These are phyloP conservation scores for Leucoagaricus sp. DNA, from an alignment of 1,284 basidiomycete genomes.

Conservation along the genomic window DNA sequence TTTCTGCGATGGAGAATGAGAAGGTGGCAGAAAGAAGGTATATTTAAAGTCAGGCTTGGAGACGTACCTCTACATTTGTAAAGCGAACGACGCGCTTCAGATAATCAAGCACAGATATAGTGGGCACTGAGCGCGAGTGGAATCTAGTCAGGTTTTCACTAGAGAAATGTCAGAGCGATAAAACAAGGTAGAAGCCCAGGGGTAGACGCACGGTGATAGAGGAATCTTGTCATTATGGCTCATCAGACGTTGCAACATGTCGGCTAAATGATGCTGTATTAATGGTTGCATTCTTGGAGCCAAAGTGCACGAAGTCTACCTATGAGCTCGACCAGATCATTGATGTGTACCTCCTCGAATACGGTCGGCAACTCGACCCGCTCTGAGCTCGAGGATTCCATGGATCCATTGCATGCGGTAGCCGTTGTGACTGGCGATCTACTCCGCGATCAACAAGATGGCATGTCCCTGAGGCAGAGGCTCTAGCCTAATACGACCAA, in stretches of 20 bases:
- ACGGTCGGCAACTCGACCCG: constrained; percentile 73
- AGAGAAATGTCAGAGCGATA: constrained; percentile 19
- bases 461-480: constrained; percentile 14
- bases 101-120: constrained; percentile 87
- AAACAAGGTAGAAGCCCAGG: constrained; percentile 11
- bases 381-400: constrained; percentile 65
- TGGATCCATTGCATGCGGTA: constrained; percentile 69
- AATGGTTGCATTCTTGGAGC: constrained; percentile 12
- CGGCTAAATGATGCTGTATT: constrained; percentile 51
- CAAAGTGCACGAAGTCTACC: constrained; percentile 45
- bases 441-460: neutral
- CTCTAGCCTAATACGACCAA: constrained; percentile 33
- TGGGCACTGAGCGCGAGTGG: constrained; percentile 87
- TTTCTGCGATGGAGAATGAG: constrained; percentile 52
- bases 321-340: constrained; percentile 84
- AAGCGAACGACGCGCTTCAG: constrained; percentile 88
- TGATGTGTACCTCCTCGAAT: constrained; percentile 78
- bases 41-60: constrained; percentile 8
- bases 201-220: constrained; percentile 65
- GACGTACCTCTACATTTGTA: constrained; percentile 86
- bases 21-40: neutral
- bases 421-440: constrained; percentile 26
- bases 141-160: constrained; percentile 89
- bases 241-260: constrained; percentile 93
- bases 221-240: constrained; percentile 93